Percentiles rank a stretch among this genome's conserved stretches.
These are phyloP conservation scores for Lotus japonicus DNA, from an alignment of 306 rosid species.

Conservation along the genomic window DNA sequence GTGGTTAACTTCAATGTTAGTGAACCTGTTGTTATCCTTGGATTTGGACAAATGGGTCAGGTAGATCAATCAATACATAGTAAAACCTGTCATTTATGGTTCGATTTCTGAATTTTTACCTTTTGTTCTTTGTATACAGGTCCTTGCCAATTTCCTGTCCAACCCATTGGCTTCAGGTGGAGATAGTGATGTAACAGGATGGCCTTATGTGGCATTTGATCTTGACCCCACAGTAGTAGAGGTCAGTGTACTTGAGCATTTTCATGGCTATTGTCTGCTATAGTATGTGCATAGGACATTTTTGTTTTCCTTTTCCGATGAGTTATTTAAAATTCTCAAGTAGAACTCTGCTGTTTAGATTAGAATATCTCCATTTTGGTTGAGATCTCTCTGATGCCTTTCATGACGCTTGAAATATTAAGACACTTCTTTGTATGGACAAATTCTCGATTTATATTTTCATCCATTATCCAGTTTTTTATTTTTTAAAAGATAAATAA, in stretches of 20 bases:
- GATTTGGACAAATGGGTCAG: slow-evolving; percentile 99
- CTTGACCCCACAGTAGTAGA: slow-evolving; percentile 77
- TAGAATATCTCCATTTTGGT: not conserved
- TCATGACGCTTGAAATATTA: not conserved
- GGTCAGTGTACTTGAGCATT: slow-evolving; percentile 41
- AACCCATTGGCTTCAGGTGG: slow-evolving; percentile 70
- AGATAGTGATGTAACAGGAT: slow-evolving; percentile 52
- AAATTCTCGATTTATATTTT: slow-evolving; percentile 6
- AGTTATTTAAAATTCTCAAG: not conserved
- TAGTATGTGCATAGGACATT: not conserved
- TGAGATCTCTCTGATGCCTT: not conserved
- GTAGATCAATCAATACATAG: slow-evolving; percentile 34
- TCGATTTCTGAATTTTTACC: slow-evolving; percentile 18
- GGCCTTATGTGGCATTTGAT: slow-evolving; percentile 86
- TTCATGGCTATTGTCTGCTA: slow-evolving; percentile 1
- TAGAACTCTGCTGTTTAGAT: not conserved
- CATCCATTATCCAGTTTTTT: too few relatives aligned
- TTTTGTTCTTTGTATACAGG: slow-evolving; percentile 44
- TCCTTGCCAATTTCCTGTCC: slow-evolving; percentile 88
- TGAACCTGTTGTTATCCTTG: slow-evolving; percentile 93
- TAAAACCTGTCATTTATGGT: slow-evolving; percentile 17
- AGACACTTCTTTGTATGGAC: not conserved
- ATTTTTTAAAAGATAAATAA: not conserved
- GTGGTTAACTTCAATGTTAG: slow-evolving; percentile 48
- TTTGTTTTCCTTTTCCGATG: not conserved